phyloP scores from a whole-genome alignment of 1,139 yeast genomes.

The Torulaspora pretoriensis region DNA sequence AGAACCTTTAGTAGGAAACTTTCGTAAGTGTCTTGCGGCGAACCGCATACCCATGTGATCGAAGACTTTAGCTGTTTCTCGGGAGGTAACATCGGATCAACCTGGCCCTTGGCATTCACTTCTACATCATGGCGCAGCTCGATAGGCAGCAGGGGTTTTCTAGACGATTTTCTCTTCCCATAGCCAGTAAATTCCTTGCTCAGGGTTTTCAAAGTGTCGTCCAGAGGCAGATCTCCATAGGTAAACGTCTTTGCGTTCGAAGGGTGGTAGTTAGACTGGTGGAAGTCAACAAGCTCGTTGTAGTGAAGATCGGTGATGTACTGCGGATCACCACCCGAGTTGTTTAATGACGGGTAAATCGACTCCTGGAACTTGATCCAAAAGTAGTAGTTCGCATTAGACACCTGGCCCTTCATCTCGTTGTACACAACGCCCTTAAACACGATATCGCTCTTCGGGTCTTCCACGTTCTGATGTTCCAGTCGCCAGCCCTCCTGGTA shows the following conservation, averaged over 20 bases:
- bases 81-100: constrained; percentile 74
- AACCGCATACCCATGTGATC: constrained; percentile 81
- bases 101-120: constrained; percentile 61
- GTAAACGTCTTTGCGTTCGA: constrained; percentile 84
- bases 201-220: constrained; percentile 56
- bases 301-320: constrained; percentile 70
- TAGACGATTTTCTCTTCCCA: constrained; percentile 43
- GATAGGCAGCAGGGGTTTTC: constrained; percentile 42
- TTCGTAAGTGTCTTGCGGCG: constrained; percentile 64
- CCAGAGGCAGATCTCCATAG: constrained; percentile 73
- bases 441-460: constrained; percentile 54
- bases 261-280: constrained; percentile 74
- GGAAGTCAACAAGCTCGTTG: constrained; percentile 74
- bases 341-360: constrained; percentile 78
- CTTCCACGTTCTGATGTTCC: constrained; percentile 62
- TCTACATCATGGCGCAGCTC: constrained; percentile 38
- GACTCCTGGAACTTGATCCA: constrained; percentile 82
- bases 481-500: constrained; percentile 98
- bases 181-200: constrained; percentile 50
- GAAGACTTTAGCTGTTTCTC: constrained; percentile 74
- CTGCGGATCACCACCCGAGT: constrained; percentile 93
- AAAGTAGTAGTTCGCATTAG: constrained; percentile 79
- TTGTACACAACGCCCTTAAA: constrained; percentile 96
- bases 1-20: constrained; percentile 71
- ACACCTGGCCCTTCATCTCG: constrained; percentile 97